Evolutionary conservation across 176 grass and related monocot genomes (phyloP).

Genomic region (Tillandsia fasciculata): DNA sequence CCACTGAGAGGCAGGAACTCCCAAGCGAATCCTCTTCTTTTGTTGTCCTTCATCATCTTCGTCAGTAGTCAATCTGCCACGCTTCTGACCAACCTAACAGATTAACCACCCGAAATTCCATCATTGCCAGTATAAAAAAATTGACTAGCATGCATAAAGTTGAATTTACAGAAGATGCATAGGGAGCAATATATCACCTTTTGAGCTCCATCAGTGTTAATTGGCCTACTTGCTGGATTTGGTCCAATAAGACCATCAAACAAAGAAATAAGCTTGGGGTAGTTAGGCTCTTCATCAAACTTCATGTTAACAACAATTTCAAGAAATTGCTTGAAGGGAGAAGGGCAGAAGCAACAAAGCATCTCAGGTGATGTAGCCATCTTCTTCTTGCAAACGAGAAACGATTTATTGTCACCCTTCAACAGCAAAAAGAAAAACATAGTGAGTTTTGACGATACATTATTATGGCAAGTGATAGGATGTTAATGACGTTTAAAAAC

Average conservation of each 20-base stretch:
- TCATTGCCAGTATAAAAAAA: not conserved
- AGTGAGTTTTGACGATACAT: slow-evolving; percentile 2
- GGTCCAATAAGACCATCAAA: slow-evolving; percentile 74
- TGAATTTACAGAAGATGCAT: not conserved
- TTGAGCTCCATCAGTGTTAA: slow-evolving; percentile 76
- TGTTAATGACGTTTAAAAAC: slow-evolving; percentile 15
- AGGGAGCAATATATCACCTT: slow-evolving; percentile 29
- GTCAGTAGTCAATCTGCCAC: slow-evolving; percentile 47
- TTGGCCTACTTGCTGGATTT: slow-evolving; percentile 69
- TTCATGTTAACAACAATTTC: slow-evolving; percentile 82
- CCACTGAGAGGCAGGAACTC: slow-evolving; percentile 69
- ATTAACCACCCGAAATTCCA: not conserved
- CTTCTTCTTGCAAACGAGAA: slow-evolving; percentile 94
- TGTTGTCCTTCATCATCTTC: slow-evolving; percentile 39
- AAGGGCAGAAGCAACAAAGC: slow-evolving; percentile 65
- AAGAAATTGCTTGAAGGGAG: slow-evolving; percentile 71
- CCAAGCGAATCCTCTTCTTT: slow-evolving; percentile 63
- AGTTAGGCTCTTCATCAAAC: slow-evolving; percentile 90
- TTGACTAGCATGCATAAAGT: not conserved
- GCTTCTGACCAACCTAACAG: slow-evolving; percentile 78
- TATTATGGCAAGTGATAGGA: not conserved
- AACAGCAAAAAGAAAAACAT: not conserved
- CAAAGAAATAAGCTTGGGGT: slow-evolving; percentile 69
- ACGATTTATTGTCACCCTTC: slow-evolving; percentile 86
- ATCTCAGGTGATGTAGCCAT: slow-evolving; percentile 68